These are phyloP conservation scores for Cladobotryum mycophilum DNA, from an alignment of 2,329 filamentous ascomycete genomes.

Conservation along the genomic window DNA sequence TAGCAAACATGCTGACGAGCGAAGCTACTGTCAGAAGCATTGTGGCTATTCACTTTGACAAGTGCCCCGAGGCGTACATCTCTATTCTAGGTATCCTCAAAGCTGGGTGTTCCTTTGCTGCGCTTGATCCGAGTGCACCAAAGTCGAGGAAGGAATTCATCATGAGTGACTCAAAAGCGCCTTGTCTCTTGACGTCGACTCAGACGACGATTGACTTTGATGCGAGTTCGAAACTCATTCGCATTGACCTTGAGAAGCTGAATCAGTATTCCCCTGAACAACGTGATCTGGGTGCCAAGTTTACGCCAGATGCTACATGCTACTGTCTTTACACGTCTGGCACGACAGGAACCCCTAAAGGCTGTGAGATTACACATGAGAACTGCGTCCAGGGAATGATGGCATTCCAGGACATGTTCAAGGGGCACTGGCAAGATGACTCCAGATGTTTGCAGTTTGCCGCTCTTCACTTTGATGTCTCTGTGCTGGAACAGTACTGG, in stretches of 20 bases:
- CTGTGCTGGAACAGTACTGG: constrained; percentile 90
- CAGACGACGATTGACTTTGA: constrained; percentile 26
- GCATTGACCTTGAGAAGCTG: constrained; percentile 27
- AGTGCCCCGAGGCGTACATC: constrained; percentile 78
- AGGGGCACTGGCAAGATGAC: constrained; percentile 61
- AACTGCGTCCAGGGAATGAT: constrained; percentile 88
- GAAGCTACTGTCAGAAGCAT: constrained; percentile 52
- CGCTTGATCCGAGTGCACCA: constrained; percentile 70
- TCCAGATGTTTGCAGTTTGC: constrained; percentile 91
- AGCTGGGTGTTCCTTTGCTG: constrained; percentile 73
- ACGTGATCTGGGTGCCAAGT: constrained; percentile 5
- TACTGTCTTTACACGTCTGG: constrained; percentile 87
- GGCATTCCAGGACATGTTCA: constrained; percentile 74
- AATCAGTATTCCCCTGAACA: constrained; percentile 13
- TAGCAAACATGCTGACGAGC: constrained; percentile 58
- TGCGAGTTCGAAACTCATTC: constrained; percentile 26
- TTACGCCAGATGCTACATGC: constrained; percentile 51
- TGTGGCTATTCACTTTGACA: constrained; percentile 74
- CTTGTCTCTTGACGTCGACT: constrained; percentile 52
- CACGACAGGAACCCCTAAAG: constrained; percentile 80
- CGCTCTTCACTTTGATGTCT: constrained; percentile 91
- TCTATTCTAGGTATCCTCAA: constrained; percentile 78
- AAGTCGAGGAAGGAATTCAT: constrained; percentile 71
- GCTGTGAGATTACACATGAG: constrained; percentile 81
- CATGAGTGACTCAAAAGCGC: constrained; percentile 62